Evolutionary conservation across 768 basidiomycete genomes (phyloP).

Genomic region (Lactarius tabidus): DNA sequence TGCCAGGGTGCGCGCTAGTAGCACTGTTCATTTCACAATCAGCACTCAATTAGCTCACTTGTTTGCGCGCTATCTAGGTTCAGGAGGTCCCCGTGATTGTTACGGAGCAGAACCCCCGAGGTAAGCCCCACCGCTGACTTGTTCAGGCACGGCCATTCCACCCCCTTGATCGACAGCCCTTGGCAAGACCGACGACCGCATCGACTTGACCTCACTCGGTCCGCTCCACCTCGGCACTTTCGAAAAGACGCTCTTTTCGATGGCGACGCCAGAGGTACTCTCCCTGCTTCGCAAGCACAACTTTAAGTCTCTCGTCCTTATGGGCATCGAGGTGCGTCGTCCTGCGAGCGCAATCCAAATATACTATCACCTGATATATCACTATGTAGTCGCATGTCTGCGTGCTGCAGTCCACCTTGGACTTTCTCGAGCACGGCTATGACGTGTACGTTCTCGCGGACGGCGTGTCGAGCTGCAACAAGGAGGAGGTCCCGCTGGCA

Average conservation of each 20-base stretch:
- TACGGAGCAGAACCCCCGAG: constrained; percentile 82
- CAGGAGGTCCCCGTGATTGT: constrained; percentile 67
- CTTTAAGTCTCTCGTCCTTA: constrained; percentile 62
- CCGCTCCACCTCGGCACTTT: constrained; percentile 55
- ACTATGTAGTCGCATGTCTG: constrained; percentile 77
- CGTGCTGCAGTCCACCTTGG: constrained; percentile 77
- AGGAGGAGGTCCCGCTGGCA: constrained; percentile 74
- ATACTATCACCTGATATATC: neutral
- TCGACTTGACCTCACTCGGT: constrained; percentile 39
- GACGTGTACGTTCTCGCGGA: constrained; percentile 75
- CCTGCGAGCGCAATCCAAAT: neutral
- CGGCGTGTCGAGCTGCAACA: constrained; percentile 78
- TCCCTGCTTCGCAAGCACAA: constrained; percentile 44
- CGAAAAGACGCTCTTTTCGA: constrained; percentile 82
- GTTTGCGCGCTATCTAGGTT: constrained; percentile 42
- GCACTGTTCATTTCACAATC: too few relatives aligned
- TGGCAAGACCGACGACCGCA: constrained; percentile 25
- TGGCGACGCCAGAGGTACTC: constrained; percentile 69
- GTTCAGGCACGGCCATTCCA: constrained; percentile 59
- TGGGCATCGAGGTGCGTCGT: constrained; percentile 78
- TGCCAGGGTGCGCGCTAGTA: constrained; percentile 53
- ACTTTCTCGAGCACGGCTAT: constrained; percentile 49
- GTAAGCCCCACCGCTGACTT: constrained; percentile 43
- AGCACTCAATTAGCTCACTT: neutral
- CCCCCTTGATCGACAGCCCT: constrained; percentile 41